Base-by-base conservation (phyloP, 441 rosid species). In the Populus tomentosa region DNA sequence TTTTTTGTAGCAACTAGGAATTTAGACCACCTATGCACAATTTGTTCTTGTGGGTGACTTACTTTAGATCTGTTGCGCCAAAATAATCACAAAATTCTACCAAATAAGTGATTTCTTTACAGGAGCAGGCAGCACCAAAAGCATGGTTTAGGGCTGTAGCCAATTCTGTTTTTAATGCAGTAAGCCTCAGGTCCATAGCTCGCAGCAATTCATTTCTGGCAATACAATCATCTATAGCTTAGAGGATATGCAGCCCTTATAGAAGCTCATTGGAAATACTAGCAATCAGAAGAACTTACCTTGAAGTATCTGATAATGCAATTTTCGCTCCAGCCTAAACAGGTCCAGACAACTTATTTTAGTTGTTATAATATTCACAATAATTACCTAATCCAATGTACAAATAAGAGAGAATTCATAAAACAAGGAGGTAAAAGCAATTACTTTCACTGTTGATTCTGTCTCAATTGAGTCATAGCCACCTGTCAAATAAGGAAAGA, bases 131-230 rank as follows among this genome's bases (percentile, higher is more conserved):
- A 35, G 81, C 71, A 73, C 81, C 87, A 80, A 76, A 81, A 66
- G 82, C 89, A 67, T 83, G 80, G 75, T 80, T 67, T 74, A 88
- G 84, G 76, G 87, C 87, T 63, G 84, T 80, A 78, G 87, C 84
- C 80, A 89, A 75, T 64, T 90, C 92, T 72, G 73, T 82, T 77
- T 82, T 87, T 79, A 90, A 75, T 40, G 90, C 92, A 9, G 82
- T 79, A 42, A 89, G 84, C 83, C 95, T 88, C 68, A 84, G 83
- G 74, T 88, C 90, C 87, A 89, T 88, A 70, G 92, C 95, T 81
- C 79, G 82, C 82, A 88, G 77, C 73, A 88, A 80, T 76, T 85
- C 91, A 83, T 87, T 89, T 84, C 95, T 90, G 86, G 81, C 14
- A 82, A 71, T n/a, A 82, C 23, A 69, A 64, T 36, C 75, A 61